Base-by-base conservation (phyloP, 371 early-diverging fungal genomes). In the Antonospora locustae region DNA sequence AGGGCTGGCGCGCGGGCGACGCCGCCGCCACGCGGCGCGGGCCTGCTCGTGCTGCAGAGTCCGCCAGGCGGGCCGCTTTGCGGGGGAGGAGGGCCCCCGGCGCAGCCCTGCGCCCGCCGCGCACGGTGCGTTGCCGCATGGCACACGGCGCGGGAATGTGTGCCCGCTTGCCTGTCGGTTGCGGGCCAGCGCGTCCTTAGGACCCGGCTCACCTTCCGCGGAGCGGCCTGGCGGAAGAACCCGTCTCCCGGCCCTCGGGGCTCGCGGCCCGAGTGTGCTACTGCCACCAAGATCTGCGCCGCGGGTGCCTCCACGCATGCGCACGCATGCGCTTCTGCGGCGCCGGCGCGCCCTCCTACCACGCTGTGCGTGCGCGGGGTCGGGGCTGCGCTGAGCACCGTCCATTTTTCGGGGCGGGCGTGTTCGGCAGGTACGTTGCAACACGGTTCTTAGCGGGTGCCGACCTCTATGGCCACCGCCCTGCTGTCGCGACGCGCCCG, bases 401-500 rank as follows among this genome's bases (percentile, higher is more conserved):
- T 57, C 58, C 53, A 57, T 57, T 57, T 57, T 57, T 12, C 11
- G 30, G 29, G 4, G 20, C 28, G 41, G 37, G n/a, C 55, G 27
- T 39, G 40, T 57, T 57, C 59, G 59, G 36, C 44, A 48, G 59
- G 60, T 59, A 59, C 53, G 60, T 59, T 59, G 60, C n/a, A 52
- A 59, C 60, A 59, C 60, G 53, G 44, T 59, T 59, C 60, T 59
- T 59, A 50, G 52, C 60, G 60, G 60, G 52, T 59, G 52, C 48
- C 55, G 24, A 54, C 62, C 30, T 61, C 55, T 55, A 61, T 61
- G 45, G 55, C 62, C 63, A 61, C 62, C 55, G 54, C 40, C 62
- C 62, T 45, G 44, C 55, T 61, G 54, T 61, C 55, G 41, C 28
- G 45, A 55, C 39, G 32, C 30, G 27, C 3, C 19, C 40, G 40